These are phyloP conservation scores for Chlorella sp. DNA, from an alignment of 139 green algal genomes.

Conservation along the genomic window DNA sequence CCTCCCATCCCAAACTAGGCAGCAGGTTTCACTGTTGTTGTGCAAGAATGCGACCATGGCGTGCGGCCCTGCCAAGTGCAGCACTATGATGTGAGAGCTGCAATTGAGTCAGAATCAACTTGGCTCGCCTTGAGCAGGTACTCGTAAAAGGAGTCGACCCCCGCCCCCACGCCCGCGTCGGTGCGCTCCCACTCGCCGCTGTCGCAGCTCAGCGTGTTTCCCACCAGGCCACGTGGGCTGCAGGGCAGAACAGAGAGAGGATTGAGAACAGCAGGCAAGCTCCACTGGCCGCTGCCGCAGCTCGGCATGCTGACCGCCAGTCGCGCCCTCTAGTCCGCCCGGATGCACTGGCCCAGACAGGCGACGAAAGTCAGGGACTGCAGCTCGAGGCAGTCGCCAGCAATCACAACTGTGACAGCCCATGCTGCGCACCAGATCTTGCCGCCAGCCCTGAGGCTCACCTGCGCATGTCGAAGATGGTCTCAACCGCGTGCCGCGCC, in stretches of 20 bases:
- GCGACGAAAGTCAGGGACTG: not conserved
- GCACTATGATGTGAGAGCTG: too few relatives aligned
- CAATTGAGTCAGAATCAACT: too few relatives aligned
- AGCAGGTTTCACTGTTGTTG: not conserved
- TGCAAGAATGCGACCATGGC: not conserved
- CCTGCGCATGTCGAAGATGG: constrained; percentile 42
- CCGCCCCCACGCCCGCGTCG: constrained; percentile 78
- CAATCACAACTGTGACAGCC: too few relatives aligned
- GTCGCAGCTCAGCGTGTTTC: constrained; percentile 75
- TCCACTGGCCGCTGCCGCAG: too few relatives aligned
- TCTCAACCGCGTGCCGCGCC: constrained; percentile 35
- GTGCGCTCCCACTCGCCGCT: constrained; percentile 69
- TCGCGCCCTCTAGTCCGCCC: too few relatives aligned
- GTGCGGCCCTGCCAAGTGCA: not conserved
- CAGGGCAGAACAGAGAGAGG: too few relatives aligned
- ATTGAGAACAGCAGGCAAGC: too few relatives aligned
- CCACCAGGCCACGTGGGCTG: constrained; percentile 66
- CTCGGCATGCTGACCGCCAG: too few relatives aligned
- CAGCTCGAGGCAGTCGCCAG: too few relatives aligned
- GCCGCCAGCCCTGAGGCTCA: not conserved
- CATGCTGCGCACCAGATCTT: too few relatives aligned
- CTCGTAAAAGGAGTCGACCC: constrained; percentile 90
- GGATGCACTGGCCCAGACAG: not conserved
- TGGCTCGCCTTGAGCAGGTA: constrained; percentile 88
- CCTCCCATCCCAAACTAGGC: not conserved